phyloP scores from a whole-genome alignment of 2,329 filamentous ascomycete species.

The Apiospora saccharicola region DNA sequence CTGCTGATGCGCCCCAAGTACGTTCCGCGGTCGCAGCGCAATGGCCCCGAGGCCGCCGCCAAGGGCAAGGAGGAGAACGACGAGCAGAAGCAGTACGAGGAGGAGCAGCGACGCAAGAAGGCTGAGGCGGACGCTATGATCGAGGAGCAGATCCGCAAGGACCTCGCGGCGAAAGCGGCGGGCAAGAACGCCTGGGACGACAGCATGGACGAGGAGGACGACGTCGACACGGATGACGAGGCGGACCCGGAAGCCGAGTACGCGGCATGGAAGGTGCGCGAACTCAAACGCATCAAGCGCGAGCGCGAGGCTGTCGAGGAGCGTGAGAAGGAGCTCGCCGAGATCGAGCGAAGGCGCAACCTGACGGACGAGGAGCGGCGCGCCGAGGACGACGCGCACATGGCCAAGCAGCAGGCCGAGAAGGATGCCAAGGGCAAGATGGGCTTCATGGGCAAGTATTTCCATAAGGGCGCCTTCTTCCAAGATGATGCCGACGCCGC shows the following conservation, averaged over 20 bases:
- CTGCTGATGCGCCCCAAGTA: constrained; percentile 71
- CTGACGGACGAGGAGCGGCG: constrained; percentile 86
- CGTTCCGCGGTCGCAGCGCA: constrained; percentile 65
- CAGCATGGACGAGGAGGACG: constrained; percentile 69
- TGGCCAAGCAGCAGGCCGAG: constrained; percentile 82
- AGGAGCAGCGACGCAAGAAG: constrained; percentile 70
- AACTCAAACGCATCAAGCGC: constrained; percentile 87
- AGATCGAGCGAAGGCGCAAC: constrained; percentile 87
- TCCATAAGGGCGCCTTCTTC: constrained; percentile 96
- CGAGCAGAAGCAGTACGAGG: constrained; percentile 53
- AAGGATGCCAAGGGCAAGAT: constrained; percentile 81
- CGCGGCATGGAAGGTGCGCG: constrained; percentile 92
- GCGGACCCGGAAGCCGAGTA: constrained; percentile 87
- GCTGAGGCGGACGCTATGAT: constrained; percentile 80
- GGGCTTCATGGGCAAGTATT: constrained; percentile 93
- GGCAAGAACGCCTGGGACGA: constrained; percentile 90
- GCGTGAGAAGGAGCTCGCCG: constrained; percentile 84
- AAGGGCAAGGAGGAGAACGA: constrained; percentile 48
- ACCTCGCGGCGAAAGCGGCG: constrained; percentile 75
- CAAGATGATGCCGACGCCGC: constrained; percentile 79
- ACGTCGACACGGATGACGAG: constrained; percentile 89
- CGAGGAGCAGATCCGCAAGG: constrained; percentile 86
- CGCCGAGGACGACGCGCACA: constrained; percentile 80
- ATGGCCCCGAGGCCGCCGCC: constrained; percentile 39
- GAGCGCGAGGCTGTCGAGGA: constrained; percentile 85